Conservation (phyloP, 2,329 filamentous ascomycete genomes). For the Hypoxylon sp. region DNA sequence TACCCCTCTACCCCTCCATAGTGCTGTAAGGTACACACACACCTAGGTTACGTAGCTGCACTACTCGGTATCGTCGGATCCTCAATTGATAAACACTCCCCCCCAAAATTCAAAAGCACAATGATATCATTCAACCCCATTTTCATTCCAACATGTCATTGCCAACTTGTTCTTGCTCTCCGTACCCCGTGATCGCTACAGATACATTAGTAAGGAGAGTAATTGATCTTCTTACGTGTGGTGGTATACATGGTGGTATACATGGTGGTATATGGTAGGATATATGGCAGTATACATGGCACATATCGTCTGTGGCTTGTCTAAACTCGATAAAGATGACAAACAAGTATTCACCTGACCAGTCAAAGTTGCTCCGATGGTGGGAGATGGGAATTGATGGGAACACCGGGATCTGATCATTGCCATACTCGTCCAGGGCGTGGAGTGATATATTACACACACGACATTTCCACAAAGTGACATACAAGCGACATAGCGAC, state of each 20-base stretch:
- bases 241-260: slow-evolving; percentile 29
- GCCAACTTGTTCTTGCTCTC: slow-evolving; percentile 16
- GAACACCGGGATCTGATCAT: slow-evolving; percentile 38
- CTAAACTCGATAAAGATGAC: slow-evolving; percentile 11
- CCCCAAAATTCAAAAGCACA: slow-evolving; percentile 16
- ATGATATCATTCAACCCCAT: slow-evolving; percentile 34
- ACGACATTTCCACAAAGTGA: slow-evolving; percentile 26
- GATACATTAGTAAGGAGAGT: slow-evolving; percentile 12
- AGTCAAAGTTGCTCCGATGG: slow-evolving; percentile 12
- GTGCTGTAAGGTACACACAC: neutral
- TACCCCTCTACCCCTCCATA: neutral
- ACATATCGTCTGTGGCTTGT: neutral
- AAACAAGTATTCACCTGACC: slow-evolving; percentile 27
- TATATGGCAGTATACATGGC: neutral
- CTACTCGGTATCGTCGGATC: slow-evolving; percentile 8
- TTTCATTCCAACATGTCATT: slow-evolving; percentile 18
- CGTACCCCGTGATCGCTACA: slow-evolving; percentile 38
- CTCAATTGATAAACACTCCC: slow-evolving; percentile 29
- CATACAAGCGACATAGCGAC: slow-evolving; percentile 1
- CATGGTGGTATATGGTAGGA: no score
- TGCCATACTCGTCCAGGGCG: slow-evolving; percentile 25
- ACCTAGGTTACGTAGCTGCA: neutral
- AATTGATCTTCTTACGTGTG: slow-evolving; percentile 35
- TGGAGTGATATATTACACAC: slow-evolving; percentile 37
- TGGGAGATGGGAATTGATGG: slow-evolving; percentile 14